Conservation (phyloP, 2,329 filamentous ascomycete species). For the Botrytis aclada region DNA sequence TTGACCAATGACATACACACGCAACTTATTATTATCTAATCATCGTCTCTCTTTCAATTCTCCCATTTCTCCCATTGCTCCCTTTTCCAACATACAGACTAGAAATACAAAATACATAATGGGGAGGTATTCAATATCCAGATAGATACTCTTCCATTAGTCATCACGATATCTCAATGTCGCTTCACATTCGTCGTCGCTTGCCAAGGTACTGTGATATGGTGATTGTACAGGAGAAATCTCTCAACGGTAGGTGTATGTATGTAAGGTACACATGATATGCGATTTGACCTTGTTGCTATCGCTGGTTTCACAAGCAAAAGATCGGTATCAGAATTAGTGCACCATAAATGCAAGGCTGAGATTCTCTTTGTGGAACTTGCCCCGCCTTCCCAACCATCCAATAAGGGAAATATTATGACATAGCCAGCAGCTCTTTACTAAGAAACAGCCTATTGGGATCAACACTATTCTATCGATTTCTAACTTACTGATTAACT, state of each 20-base stretch:
- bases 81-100: background rate
- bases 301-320: background rate
- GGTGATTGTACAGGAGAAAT: background rate
- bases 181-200: background rate
- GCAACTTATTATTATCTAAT: background rate
- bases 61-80: background rate
- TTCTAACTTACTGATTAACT: background rate
- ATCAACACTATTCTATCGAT: slow-evolving; percentile 12
- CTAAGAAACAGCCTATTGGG: slow-evolving; percentile 9
- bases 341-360: slow-evolving; percentile 15
- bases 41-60: background rate
- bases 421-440: slow-evolving; percentile 8
- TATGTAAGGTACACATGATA: background rate
- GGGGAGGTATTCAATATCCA: background rate
- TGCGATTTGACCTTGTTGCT: background rate
- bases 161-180: background rate
- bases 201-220: background rate
- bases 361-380: slow-evolving; percentile 14
- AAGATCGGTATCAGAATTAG: background rate
- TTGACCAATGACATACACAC: background rate
- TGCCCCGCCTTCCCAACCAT: slow-evolving; percentile 14
- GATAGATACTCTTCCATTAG: background rate
- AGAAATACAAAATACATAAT: background rate
- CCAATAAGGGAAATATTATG: slow-evolving; percentile 13
- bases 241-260: background rate